Percentiles rank a stretch among this genome's conserved stretches.
Conservation (phyloP, 208 protist genomes). For the Sergeia podlipaevii region DNA sequence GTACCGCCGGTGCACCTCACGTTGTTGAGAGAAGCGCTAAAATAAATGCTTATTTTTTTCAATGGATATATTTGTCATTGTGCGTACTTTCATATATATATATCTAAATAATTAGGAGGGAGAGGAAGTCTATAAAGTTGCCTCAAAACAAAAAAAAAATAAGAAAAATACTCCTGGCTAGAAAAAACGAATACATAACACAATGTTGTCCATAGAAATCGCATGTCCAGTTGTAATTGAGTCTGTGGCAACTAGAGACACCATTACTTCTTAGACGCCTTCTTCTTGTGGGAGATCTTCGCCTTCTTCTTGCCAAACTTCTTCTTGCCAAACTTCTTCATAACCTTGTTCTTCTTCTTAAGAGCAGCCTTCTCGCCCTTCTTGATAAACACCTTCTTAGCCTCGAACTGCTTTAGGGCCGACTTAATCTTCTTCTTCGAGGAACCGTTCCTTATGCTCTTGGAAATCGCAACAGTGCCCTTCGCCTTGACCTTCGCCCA, state of each 20-base stretch:
- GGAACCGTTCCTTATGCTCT: conserved; percentile 11
- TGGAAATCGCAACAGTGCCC: conserved; percentile 23
- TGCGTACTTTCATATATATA: too few species aligned
- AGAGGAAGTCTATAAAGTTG: conserved; percentile 5
- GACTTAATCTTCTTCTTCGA: conserved; percentile 24
- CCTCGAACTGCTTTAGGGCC: conserved; percentile 14
- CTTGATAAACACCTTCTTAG: conserved; percentile 5
- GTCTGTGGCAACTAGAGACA: background rate
- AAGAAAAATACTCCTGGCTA: conserved; percentile 7
- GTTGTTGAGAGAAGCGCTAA: too few species aligned
- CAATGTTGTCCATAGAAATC: too few species aligned
- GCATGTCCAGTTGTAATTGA: too few species aligned
- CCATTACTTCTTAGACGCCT: conserved; percentile 5
- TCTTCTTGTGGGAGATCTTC: conserved; percentile 11
- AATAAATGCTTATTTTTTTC: too few species aligned
- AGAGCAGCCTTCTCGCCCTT: conserved; percentile 13
- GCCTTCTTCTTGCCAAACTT: conserved; percentile 2
- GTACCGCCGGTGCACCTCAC: too few species aligned
- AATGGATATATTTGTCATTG: too few species aligned
- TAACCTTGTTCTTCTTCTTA: conserved; percentile 6
- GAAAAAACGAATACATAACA: background rate
- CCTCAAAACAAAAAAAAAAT: too few species aligned
- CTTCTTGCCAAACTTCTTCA: conserved; percentile 1
- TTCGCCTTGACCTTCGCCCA: conserved; percentile 57
- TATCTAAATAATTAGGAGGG: background rate